These are phyloP conservation scores for Atalantia buxifolia DNA, from an alignment of 345 rosid species.

Conservation along the genomic window DNA sequence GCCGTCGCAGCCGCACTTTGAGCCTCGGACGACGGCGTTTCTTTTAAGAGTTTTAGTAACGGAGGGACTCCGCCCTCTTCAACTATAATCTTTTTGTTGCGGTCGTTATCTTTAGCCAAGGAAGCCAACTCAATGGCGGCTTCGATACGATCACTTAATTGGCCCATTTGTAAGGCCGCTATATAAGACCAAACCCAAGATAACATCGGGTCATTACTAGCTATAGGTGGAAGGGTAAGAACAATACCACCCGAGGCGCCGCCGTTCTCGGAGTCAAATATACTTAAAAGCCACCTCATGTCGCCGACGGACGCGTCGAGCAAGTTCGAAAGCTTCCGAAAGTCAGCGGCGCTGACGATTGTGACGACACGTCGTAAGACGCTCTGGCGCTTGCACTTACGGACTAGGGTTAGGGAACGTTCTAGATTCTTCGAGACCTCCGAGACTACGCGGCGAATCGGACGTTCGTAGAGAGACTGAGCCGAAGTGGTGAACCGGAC, in stretches of 20 bases:
- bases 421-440: conserved; percentile 62
- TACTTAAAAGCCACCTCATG: conserved; percentile 66
- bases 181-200: conserved; percentile 90
- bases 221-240: conserved; percentile 78
- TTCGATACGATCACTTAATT: conserved; percentile 52
- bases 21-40: conserved; percentile 51
- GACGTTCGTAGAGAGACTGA: conserved; percentile 72
- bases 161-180: conserved; percentile 56
- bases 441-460: conserved; percentile 60
- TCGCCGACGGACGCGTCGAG: conserved; percentile 89
- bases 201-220: conserved; percentile 82
- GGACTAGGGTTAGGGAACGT: conserved; percentile 52
- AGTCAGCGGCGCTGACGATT: conserved; percentile 69
- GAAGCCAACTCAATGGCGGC: conserved; percentile 73
- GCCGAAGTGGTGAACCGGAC: conserved; percentile 43
- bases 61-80: conserved; percentile 85
- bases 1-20: conserved; percentile 63
- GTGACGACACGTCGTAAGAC: conserved; percentile 56
- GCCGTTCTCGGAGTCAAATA: conserved; percentile 46
- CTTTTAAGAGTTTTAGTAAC: conserved; percentile 64
- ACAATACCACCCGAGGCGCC: conserved; percentile 50
- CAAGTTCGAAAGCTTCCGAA: conserved; percentile 51
- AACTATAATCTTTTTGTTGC: conserved; percentile 83
- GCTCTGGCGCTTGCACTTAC: conserved; percentile 72
- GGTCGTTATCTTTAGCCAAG: conserved; percentile 67